Evolutionary conservation across 2,329 filamentous ascomycete species (phyloP).

Genomic region (Colletotrichum abscissum): DNA sequence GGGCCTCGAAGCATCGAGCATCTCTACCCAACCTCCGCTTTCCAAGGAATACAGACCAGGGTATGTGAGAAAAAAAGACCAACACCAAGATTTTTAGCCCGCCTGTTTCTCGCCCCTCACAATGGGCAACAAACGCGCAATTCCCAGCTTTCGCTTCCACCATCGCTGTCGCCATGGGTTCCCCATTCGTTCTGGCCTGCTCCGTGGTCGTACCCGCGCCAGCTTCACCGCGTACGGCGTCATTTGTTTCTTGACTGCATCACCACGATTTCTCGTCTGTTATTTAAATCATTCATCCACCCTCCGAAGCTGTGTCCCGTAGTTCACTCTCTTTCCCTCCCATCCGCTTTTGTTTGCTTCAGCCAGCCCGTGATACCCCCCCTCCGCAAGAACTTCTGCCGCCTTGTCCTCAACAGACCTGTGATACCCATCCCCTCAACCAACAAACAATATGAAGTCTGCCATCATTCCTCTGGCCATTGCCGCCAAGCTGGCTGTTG

Average conservation of each 20-base stretch:
- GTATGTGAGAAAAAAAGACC: background rate
- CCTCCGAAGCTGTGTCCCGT: background rate
- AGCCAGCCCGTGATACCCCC: conserved; percentile 21
- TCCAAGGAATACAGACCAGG: conserved; percentile 24
- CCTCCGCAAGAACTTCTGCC: background rate
- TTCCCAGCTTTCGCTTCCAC: conserved; percentile 23
- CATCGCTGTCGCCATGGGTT: conserved; percentile 14
- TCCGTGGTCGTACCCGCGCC: conserved; percentile 17
- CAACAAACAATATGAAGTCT: conserved; percentile 16
- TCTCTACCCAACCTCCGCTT: conserved; percentile 35
- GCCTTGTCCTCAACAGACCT: background rate
- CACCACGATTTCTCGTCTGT: conserved; percentile 3
- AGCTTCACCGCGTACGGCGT: conserved; percentile 30
- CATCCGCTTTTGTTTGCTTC: conserved; percentile 15
- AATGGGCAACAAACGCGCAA: conserved; percentile 11
- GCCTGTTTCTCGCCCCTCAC: conserved; percentile 5
- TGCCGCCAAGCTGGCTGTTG: conserved; percentile 23
- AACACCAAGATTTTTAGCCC: conserved; percentile 29
- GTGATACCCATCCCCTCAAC: conserved; percentile 7
- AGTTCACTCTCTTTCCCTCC: background rate
- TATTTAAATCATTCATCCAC: conserved; percentile 22
- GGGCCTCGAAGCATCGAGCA: conserved; percentile 4
- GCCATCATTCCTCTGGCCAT: conserved; percentile 22
- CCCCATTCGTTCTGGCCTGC: conserved; percentile 28
- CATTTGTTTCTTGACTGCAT: conserved; percentile 33